These are phyloP conservation scores for Fusarium solani-melongenae DNA, from an alignment of 2,329 filamentous ascomycete species.

Conservation along the genomic window DNA sequence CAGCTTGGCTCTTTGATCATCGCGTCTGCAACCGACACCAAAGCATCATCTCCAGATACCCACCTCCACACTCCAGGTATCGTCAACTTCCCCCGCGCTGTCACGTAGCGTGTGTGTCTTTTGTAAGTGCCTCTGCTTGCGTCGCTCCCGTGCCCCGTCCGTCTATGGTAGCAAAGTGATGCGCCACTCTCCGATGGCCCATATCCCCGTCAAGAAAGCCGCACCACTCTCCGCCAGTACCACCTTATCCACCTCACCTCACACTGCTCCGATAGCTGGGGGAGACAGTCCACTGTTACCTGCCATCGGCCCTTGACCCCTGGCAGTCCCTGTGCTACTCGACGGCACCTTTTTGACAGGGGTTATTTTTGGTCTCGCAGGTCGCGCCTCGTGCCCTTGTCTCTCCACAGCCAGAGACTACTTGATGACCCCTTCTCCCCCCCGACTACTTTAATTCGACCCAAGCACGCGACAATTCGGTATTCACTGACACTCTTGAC, in stretches of 20 bases:
- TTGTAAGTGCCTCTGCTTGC: constrained; percentile 9
- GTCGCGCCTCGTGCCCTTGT: constrained; percentile 21
- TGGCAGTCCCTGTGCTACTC: not conserved
- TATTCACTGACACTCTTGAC: not conserved
- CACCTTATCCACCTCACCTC: constrained; percentile 19
- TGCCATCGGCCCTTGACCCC: constrained; percentile 30
- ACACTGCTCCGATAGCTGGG: constrained; percentile 2
- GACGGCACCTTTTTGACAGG: constrained; percentile 11
- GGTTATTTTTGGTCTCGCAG: constrained; percentile 37
- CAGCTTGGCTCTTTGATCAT: not conserved
- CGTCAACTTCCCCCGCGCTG: constrained; percentile 25
- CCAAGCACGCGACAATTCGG: not conserved
- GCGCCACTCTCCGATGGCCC: constrained; percentile 12
- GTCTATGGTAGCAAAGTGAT: not conserved
- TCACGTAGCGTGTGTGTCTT: constrained; percentile 28
- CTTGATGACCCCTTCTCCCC: constrained; percentile 1
- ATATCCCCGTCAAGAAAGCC: constrained; percentile 9
- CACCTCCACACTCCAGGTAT: not conserved
- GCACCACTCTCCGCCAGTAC: constrained; percentile 8
- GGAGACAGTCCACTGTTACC: constrained; percentile 20
- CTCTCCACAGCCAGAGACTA: constrained; percentile 16
- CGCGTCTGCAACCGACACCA: not conserved
- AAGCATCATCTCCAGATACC: not conserved
- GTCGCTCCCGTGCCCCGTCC: not conserved
- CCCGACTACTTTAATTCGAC: constrained; percentile 33